These are phyloP conservation scores for Fusarium pseudonygamai DNA, from an alignment of 2,329 filamentous ascomycete species.

Conservation along the genomic window DNA sequence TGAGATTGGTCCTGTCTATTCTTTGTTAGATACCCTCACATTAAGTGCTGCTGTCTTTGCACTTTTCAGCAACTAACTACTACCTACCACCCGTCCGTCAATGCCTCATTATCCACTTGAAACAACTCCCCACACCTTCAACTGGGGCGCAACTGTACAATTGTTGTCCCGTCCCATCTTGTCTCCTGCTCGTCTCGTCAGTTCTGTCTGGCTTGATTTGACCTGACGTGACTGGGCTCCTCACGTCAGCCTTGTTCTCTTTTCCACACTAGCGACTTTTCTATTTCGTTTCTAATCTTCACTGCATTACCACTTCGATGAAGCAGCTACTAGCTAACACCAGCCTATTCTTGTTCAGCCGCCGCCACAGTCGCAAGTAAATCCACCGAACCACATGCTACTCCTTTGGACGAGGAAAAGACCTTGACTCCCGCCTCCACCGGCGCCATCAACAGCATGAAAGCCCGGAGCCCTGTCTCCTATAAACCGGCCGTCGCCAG, in stretches of 20 bases:
- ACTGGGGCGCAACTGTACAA: constrained; percentile 25
- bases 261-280: neutral
- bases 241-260: constrained; percentile 31
- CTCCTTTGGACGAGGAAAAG: constrained; percentile 38
- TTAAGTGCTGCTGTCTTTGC: constrained; percentile 2
- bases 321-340: constrained; percentile 28
- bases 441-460: constrained; percentile 54
- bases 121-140: constrained; percentile 40
- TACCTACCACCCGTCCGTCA: neutral
- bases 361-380: constrained; percentile 31
- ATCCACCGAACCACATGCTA: constrained; percentile 45
- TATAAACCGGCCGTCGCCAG: constrained; percentile 48
- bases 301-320: neutral
- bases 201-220: neutral
- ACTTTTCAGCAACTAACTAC: constrained; percentile 2
- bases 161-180: constrained; percentile 21
- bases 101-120: constrained; percentile 32
- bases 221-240: constrained; percentile 1
- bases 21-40: neutral
- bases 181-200: constrained; percentile 12
- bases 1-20: neutral
- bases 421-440: constrained; percentile 52
- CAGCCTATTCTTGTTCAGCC: constrained; percentile 27
- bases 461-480: constrained; percentile 44
- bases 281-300: constrained; percentile 2